Evolutionary conservation across 306 rosid species (phyloP).

Genomic region (Cyamopsis tetragonoloba): DNA sequence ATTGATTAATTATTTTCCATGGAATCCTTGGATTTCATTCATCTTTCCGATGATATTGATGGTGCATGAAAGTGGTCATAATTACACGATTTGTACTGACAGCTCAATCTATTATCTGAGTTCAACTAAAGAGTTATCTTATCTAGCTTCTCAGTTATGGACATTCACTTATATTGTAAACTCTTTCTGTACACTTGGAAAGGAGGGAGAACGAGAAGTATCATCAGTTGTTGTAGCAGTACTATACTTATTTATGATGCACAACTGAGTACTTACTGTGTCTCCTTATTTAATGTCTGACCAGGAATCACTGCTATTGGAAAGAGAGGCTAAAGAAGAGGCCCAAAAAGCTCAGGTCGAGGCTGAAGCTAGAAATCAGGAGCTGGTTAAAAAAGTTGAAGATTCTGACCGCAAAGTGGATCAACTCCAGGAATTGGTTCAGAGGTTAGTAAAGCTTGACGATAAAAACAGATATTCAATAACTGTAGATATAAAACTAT

Average conservation of each 20-base stretch:
- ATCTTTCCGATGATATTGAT: constrained; percentile 8
- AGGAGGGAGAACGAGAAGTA: background rate
- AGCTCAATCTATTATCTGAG: background rate
- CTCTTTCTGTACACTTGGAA: background rate
- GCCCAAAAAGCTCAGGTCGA: constrained; percentile 55
- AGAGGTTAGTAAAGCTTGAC: constrained; percentile 64
- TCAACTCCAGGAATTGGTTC: constrained; percentile 92
- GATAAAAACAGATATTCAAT: background rate
- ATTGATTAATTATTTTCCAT: constrained; percentile 19
- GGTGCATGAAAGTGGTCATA: background rate
- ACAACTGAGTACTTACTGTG: constrained; percentile 14
- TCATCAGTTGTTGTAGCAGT: background rate
- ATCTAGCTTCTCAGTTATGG: background rate
- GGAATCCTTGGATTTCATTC: constrained; percentile 9
- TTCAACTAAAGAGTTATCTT: constrained; percentile 2
- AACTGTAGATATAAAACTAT: background rate
- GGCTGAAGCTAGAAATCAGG: constrained; percentile 68
- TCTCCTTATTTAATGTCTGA: constrained; percentile 25
- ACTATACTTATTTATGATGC: background rate
- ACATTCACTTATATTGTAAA: background rate
- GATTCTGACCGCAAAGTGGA: constrained; percentile 71
- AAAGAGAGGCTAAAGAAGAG: constrained; percentile 68
- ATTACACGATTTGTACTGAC: background rate
- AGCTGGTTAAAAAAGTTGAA: constrained; percentile 69
- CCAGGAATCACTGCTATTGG: constrained; percentile 66